Base-by-base conservation (phyloP, 495 filamentous ascomycete genomes). In the Lasiosphaeria ovina region DNA sequence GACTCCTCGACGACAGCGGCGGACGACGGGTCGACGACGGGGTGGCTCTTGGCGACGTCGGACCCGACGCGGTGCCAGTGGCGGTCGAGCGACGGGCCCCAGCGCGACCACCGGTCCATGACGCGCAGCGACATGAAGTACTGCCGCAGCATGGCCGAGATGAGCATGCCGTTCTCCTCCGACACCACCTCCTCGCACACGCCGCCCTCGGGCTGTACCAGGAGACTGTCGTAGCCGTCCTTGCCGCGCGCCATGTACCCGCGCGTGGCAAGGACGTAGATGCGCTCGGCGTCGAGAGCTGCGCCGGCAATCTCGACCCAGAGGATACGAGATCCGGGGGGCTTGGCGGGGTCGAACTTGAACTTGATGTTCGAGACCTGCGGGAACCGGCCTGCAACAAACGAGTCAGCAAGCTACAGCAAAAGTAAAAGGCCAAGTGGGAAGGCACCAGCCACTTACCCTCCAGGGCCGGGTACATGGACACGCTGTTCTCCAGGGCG, bases 161-260 rank as follows among this genome's bases (percentile, higher is more conserved):
- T 90, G 34, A 97, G 72, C 4, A 95, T 83, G 7, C 92, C 92
- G 58, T 89, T 91, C 67, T 97, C 92, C 61, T 96, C 92, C 33
- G 81, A 83, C 17, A 97, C 85, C 16, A 96, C 66, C 67, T 91
- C 89, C 64, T 90, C 87, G 3, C 87, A 88, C 11, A 79, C 71
- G 8, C 91, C 92, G 31, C 89, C 90, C 63, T 88, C 87, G 1
- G 83, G 79, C 55, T 87, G 66, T 0, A 88, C 78, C 8, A 92
- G 79, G 8, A 97, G 79, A 24, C 87, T 88, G 1, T 79, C 74
- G 66, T 89, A 97, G 1, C 92, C 92, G 66, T 97, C 74, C 72
- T 93, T 96, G 10, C 92, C 92, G 10, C 89, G 85, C 5, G 76
- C 85, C 91, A 96, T 95, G 69, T 95, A 93, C 0, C 89, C 90